Evolutionary conservation across 2,329 filamentous ascomycete genomes (phyloP).

Genomic region (Cryphonectria japonica): DNA sequence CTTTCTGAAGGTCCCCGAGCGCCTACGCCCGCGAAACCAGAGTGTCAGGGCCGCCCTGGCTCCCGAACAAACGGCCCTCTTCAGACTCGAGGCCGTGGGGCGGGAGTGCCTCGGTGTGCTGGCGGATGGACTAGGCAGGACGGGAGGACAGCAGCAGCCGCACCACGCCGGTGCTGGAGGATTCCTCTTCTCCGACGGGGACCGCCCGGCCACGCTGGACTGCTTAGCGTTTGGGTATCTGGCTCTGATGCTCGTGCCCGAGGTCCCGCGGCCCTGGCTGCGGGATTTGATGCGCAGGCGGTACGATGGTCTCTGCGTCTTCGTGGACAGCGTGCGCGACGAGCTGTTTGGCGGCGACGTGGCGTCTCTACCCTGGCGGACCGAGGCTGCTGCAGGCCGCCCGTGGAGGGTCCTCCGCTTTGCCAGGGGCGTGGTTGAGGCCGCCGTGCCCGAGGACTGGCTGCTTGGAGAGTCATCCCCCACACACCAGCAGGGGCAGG

Average conservation of each 20-base stretch:
- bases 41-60: slow-evolving; percentile 66
- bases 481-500: neutral
- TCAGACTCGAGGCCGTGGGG: slow-evolving; percentile 75
- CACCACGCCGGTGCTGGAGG: slow-evolving; percentile 44
- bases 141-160: neutral
- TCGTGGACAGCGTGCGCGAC: slow-evolving; percentile 32
- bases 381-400: neutral
- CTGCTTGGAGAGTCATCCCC: slow-evolving; percentile 5
- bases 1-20: slow-evolving; percentile 43
- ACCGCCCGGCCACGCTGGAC: slow-evolving; percentile 66
- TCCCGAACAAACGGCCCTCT: slow-evolving; percentile 72
- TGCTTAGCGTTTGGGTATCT: slow-evolving; percentile 83
- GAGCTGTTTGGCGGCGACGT: slow-evolving; percentile 27
- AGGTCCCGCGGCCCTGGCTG: slow-evolving; percentile 42
- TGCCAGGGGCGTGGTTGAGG: slow-evolving; percentile 21
- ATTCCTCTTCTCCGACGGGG: slow-evolving; percentile 18
- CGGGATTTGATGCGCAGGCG: slow-evolving; percentile 33
- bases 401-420: slow-evolving; percentile 22
- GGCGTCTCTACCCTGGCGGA: slow-evolving; percentile 22
- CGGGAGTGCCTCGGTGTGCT: slow-evolving; percentile 73
- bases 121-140: slow-evolving; percentile 46
- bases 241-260: slow-evolving; percentile 63
- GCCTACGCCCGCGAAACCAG: slow-evolving; percentile 56
- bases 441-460: slow-evolving; percentile 23
- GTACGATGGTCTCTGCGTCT: slow-evolving; percentile 33